These are phyloP conservation scores for Talaromyces adpressus DNA, from an alignment of 495 filamentous ascomycete species.

Conservation along the genomic window DNA sequence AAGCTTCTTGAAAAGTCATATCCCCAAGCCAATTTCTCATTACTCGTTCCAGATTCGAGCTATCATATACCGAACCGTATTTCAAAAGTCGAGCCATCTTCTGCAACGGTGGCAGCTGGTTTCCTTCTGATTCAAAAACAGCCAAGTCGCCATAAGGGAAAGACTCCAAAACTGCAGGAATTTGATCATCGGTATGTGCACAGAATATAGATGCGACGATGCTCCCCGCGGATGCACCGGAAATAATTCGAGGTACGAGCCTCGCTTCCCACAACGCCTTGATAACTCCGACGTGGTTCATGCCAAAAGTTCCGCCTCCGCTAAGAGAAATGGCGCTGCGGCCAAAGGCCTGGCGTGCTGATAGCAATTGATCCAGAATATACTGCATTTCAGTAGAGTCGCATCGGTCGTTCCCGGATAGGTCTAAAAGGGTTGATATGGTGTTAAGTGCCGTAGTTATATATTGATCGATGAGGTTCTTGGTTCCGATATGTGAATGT, in stretches of 20 bases:
- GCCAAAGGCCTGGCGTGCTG: conserved; percentile 79
- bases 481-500: conserved; percentile 81
- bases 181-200: conserved; percentile 76
- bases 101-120: conserved; percentile 59
- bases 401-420: conserved; percentile 47
- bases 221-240: conserved; percentile 88
- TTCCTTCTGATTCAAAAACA: conserved; percentile 71
- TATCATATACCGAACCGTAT: conserved; percentile 76
- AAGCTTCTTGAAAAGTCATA: conserved; percentile 91
- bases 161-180: conserved; percentile 60
- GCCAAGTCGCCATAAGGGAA: conserved; percentile 78
- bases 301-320: conserved; percentile 89
- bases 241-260: conserved; percentile 84
- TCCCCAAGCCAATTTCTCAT: conserved; percentile 77
- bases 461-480: conserved; percentile 77
- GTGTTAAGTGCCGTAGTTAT: conserved; percentile 71
- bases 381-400: conserved; percentile 54
- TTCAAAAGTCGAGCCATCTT: conserved; percentile 73
- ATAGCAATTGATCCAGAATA: conserved; percentile 67
- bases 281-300: conserved; percentile 94
- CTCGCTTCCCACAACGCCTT: conserved; percentile 71
- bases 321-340: conserved; percentile 86
- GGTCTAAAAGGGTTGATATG: conserved; percentile 60
- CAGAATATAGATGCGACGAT: conserved; percentile 87
- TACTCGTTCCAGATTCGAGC: conserved; percentile 66